Evolutionary conservation across 768 basidiomycete species (phyloP).

Genomic region (Pleurotus salmoneostramineus): DNA sequence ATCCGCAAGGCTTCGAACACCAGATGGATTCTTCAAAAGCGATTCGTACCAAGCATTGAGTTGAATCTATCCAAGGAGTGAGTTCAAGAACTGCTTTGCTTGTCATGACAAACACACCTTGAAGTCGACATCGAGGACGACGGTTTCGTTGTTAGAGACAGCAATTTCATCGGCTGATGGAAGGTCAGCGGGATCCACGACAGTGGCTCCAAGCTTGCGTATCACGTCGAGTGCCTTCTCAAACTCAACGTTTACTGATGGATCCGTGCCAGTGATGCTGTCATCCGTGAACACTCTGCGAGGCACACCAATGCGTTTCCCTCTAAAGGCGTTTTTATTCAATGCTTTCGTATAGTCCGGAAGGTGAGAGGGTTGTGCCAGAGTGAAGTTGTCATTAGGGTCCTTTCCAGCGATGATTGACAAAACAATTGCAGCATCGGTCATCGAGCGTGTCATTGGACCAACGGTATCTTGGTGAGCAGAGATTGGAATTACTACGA

Average conservation of each 20-base stretch:
- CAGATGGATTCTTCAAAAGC: slow-evolving; percentile 50
- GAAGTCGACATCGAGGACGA: slow-evolving; percentile 55
- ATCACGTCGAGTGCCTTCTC: slow-evolving; percentile 34
- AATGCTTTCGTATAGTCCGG: slow-evolving; percentile 57
- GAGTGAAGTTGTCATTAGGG: slow-evolving; percentile 50
- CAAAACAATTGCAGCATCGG: slow-evolving; percentile 53
- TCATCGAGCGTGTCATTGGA: slow-evolving; percentile 47
- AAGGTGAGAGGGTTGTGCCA: slow-evolving; percentile 44
- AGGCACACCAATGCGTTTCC: slow-evolving; percentile 54
- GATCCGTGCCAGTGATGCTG: slow-evolving; percentile 27
- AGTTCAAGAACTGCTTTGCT: not conserved
- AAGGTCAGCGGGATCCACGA: slow-evolving; percentile 63
- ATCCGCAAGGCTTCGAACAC: slow-evolving; percentile 51
- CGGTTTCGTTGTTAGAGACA: slow-evolving; percentile 47
- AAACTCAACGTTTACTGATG: slow-evolving; percentile 34
- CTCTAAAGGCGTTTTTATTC: slow-evolving; percentile 39
- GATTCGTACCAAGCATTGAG: not conserved
- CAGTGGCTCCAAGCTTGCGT: slow-evolving; percentile 37
- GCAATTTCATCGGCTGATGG: slow-evolving; percentile 50
- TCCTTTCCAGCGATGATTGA: slow-evolving; percentile 53
- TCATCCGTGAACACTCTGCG: slow-evolving; percentile 33
- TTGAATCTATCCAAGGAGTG: not conserved
- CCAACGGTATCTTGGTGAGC: slow-evolving; percentile 59
- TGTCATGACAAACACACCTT: slow-evolving; percentile 30
- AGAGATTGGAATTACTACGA: slow-evolving; percentile 53